phyloP scores from a whole-genome alignment of 192 early-diverging fungal genomes.

The Rhizophagus sp. region DNA sequence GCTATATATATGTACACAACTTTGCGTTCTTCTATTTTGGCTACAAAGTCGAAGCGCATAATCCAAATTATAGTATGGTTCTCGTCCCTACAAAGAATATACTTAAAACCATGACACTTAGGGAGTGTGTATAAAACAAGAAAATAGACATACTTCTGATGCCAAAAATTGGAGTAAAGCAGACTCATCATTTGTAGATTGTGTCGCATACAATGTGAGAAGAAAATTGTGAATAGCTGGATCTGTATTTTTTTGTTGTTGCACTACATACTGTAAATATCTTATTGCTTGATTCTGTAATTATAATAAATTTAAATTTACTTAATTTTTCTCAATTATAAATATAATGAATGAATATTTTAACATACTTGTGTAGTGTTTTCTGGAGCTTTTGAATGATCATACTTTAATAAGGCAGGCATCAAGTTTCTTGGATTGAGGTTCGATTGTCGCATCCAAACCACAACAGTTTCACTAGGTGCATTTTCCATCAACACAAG shows the following conservation, averaged over 20 bases:
- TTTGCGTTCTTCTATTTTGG: slow-evolving; percentile 77
- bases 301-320: slow-evolving; percentile 14
- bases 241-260: slow-evolving; percentile 78
- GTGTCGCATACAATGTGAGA: slow-evolving; percentile 72
- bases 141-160: slow-evolving; percentile 50
- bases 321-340: neutral
- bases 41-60: slow-evolving; percentile 91
- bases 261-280: slow-evolving; percentile 84
- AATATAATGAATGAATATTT: slow-evolving; percentile 12
- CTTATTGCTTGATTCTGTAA: slow-evolving; percentile 83
- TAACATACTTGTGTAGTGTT: slow-evolving; percentile 36
- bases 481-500: slow-evolving; percentile 81
- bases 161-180: slow-evolving; percentile 78
- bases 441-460: slow-evolving; percentile 83
- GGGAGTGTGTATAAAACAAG: neutral
- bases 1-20: slow-evolving; percentile 89
- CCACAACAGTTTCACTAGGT: slow-evolving; percentile 82
- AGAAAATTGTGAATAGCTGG: slow-evolving; percentile 93
- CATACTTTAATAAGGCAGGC: slow-evolving; percentile 85
- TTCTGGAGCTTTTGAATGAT: slow-evolving; percentile 47
- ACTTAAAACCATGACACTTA: neutral
- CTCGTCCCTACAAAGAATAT: slow-evolving; percentile 54
- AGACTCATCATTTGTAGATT: slow-evolving; percentile 65
- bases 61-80: slow-evolving; percentile 86
- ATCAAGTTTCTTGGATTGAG: slow-evolving; percentile 84